A percentile compares a stretch with the other conserved stretches of the same genome.
Evolutionary conservation across 202 grass and related monocot species (phyloP).

Genomic region (Digitaria exilis): DNA sequence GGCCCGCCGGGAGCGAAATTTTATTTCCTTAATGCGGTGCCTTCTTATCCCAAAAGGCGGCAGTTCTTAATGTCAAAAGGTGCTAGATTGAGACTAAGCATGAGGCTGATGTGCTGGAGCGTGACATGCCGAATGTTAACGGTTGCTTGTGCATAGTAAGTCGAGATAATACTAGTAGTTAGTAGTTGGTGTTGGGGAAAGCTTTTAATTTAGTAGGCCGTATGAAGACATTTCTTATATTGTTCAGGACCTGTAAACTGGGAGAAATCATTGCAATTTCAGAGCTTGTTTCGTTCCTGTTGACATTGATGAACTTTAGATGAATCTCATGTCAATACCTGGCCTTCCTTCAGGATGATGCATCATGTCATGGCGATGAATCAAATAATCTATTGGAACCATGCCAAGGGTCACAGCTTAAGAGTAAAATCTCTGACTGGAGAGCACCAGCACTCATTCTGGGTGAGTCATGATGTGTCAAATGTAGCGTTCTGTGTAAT

Average conservation of each 20-base stretch:
- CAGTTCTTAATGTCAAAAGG: neutral
- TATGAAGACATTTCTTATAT: neutral
- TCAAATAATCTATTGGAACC: slow-evolving; percentile 23
- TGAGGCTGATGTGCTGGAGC: neutral
- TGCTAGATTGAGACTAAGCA: no score
- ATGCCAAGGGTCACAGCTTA: neutral
- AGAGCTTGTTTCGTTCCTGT: neutral
- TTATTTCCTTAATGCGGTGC: neutral
- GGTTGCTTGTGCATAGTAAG: neutral
- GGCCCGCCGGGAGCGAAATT: neutral
- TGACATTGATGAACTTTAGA: neutral
- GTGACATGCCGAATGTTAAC: neutral
- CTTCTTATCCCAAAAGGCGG: neutral
- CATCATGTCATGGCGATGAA: slow-evolving; percentile 32
- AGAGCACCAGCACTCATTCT: slow-evolving; percentile 51
- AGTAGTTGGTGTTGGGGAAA: neutral
- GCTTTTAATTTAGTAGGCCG: neutral
- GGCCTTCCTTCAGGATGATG: slow-evolving; percentile 30
- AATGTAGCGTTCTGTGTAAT: neutral
- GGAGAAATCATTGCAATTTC: neutral
- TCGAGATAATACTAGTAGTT: neutral
- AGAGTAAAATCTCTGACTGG: slow-evolving; percentile 32
- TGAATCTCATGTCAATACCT: slow-evolving; percentile 10
- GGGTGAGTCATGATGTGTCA: slow-evolving; percentile 46
- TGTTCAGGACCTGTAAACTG: neutral